A percentile compares a stretch with the other conserved stretches of the same genome.
These are phyloP conservation scores for Schrenkiella parvula DNA, from an alignment of 345 rosid genomes.

Conservation along the genomic window DNA sequence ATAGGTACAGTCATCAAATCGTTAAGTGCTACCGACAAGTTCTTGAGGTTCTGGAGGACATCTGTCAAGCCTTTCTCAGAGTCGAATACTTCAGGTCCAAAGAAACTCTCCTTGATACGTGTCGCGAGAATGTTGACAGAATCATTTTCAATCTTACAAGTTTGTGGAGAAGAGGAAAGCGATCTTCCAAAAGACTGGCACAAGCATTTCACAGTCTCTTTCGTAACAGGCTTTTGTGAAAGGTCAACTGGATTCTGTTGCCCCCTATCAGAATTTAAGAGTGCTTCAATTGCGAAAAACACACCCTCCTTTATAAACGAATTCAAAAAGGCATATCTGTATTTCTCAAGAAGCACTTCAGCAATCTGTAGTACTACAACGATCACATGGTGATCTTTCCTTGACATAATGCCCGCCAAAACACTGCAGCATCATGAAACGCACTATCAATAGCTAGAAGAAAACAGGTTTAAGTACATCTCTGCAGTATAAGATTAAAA, in stretches of 20 bases:
- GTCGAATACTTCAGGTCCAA: constrained; percentile 49
- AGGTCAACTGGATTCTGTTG: constrained; percentile 32
- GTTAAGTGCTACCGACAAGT: constrained; percentile 52
- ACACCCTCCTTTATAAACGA: constrained; percentile 88
- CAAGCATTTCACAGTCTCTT: constrained; percentile 63
- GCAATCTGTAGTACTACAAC: constrained; percentile 65
- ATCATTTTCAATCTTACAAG: constrained; percentile 70
- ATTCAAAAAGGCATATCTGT: constrained; percentile 50
- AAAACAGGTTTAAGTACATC: constrained; percentile 23
- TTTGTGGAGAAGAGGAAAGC: constrained; percentile 39
- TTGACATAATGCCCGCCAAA: constrained; percentile 77
- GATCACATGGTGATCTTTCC: constrained; percentile 79
- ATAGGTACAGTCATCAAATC: constrained; percentile 42
- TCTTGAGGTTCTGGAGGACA: constrained; percentile 70
- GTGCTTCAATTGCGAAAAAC: constrained; percentile 67
- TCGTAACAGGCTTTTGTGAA: constrained; percentile 43
- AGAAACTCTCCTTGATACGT: constrained; percentile 56
- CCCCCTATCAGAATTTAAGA: constrained; percentile 52
- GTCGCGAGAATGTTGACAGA: constrained; percentile 61
- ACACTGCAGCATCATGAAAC: constrained; percentile 52
- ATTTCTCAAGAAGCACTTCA: constrained; percentile 68
- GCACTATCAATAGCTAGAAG: constrained; percentile 21
- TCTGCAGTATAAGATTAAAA: not conserved
- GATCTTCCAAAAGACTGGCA: constrained; percentile 63
- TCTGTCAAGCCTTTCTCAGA: constrained; percentile 74